Evolutionary conservation across 306 rosid genomes (phyloP).

Genomic region (Begonia peltatifolia): DNA sequence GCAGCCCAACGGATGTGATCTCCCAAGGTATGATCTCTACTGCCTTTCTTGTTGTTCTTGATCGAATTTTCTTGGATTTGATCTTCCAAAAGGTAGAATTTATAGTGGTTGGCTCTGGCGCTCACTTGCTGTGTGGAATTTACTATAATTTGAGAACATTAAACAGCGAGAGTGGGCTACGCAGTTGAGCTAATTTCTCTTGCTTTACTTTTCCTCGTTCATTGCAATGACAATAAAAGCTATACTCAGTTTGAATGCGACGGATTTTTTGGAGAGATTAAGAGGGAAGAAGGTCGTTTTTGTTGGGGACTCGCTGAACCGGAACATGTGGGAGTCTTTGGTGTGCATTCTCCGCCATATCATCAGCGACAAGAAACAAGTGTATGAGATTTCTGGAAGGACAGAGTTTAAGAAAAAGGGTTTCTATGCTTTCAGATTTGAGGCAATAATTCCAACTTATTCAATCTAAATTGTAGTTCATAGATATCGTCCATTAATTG

Average conservation of each 20-base stretch:
- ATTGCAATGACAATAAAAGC: constrained; percentile 6
- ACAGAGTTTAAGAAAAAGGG: constrained; percentile 72
- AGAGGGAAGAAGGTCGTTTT: constrained; percentile 67
- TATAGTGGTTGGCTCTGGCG: too few relatives aligned
- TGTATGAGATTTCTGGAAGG: constrained; percentile 74
- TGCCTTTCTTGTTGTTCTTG: too few relatives aligned
- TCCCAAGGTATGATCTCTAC: constrained; percentile 45
- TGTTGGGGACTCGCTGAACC: constrained; percentile 89
- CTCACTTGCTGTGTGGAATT: too few relatives aligned
- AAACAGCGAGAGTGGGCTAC: too few relatives aligned
- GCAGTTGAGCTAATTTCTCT: constrained; percentile 1
- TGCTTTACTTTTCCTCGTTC: background rate
- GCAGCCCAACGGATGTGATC: constrained; percentile 74
- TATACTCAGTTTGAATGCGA: constrained; percentile 60
- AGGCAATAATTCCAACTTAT: constrained; percentile 39
- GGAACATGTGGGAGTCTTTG: constrained; percentile 97
- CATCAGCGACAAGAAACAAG: constrained; percentile 37
- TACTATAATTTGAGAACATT: too few relatives aligned
- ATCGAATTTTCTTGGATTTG: too few relatives aligned
- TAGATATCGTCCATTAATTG: constrained; percentile 7
- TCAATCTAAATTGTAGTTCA: background rate
- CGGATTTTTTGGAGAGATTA: constrained; percentile 71
- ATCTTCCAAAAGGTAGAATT: too few relatives aligned
- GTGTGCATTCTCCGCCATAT: constrained; percentile 72
- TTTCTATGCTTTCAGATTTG: constrained; percentile 68